Evolutionary conservation across 1,284 basidiomycete genomes (phyloP).

Genomic region (Heliocybe sulcata): DNA sequence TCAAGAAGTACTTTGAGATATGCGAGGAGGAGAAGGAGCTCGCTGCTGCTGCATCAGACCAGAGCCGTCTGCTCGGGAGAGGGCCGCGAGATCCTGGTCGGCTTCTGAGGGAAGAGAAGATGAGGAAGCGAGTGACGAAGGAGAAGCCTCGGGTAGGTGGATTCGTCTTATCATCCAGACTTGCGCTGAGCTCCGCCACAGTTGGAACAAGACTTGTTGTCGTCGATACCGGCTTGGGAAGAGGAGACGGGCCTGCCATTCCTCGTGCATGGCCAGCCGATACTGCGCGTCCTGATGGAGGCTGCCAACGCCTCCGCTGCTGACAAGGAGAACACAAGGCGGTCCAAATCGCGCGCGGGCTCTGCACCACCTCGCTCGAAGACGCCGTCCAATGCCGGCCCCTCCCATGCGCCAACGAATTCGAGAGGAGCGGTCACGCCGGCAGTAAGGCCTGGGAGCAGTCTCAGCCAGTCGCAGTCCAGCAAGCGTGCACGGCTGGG

Average conservation of each 20-base stretch:
- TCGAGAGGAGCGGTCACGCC: conserved; percentile 39
- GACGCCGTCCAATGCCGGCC: conserved; percentile 39
- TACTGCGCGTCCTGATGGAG: conserved; percentile 75
- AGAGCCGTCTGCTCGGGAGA: conserved; percentile 68
- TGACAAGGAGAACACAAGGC: conserved; percentile 74
- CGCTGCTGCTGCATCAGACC: conserved; percentile 73
- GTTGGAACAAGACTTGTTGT: conserved; percentile 86
- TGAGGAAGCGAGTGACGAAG: conserved; percentile 91
- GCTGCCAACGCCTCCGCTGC: conserved; percentile 47
- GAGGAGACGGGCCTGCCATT: conserved; percentile 70
- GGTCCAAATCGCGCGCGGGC: conserved; percentile 33
- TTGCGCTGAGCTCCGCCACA: conserved; percentile 21
- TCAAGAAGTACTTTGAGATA: conserved; percentile 90
- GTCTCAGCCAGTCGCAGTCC: conserved; percentile 30
- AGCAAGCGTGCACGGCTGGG: conserved; percentile 52
- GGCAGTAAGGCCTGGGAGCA: conserved; percentile 46
- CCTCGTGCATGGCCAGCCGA: conserved; percentile 80
- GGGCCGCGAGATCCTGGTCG: conserved; percentile 74
- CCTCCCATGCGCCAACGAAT: conserved; percentile 22
- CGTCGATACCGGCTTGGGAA: conserved; percentile 85
- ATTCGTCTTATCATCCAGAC: not conserved
- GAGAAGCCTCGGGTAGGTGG: conserved; percentile 87
- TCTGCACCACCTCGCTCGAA: conserved; percentile 53
- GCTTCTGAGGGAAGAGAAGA: conserved; percentile 92
- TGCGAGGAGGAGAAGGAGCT: conserved; percentile 88